Evolutionary conservation across 202 grass and related monocot species (phyloP).

Genomic region (Carex arenaria): DNA sequence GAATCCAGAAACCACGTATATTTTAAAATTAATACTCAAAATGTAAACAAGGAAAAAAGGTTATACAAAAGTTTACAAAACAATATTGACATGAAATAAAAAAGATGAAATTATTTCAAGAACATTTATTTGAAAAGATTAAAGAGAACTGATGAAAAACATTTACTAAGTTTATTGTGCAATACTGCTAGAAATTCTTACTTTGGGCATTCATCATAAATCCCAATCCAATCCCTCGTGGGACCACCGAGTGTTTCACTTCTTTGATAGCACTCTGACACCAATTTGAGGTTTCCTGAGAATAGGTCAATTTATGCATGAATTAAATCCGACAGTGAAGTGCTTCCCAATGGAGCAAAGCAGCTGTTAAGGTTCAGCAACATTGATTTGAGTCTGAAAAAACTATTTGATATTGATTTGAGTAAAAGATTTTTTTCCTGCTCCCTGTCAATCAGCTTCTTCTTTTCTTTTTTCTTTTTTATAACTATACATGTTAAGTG

Average conservation of each 20-base stretch:
- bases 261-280: slow-evolving; percentile 89
- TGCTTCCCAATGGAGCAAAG: slow-evolving; percentile 20
- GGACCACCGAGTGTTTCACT: slow-evolving; percentile 74
- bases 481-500: too few relatives aligned
- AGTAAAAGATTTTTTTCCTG: slow-evolving; percentile 33
- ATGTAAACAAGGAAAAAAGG: background rate
- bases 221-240: slow-evolving; percentile 83
- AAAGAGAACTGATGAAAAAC: background rate
- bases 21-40: background rate
- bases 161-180: background rate
- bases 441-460: slow-evolving; percentile 47
- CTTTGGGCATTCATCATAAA: slow-evolving; percentile 99
- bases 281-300: slow-evolving; percentile 71
- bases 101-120: slow-evolving; percentile 1
- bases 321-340: background rate
- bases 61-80: background rate
- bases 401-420: too few relatives aligned
- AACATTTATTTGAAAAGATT: slow-evolving; percentile 3
- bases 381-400: too few relatives aligned
- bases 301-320: slow-evolving; percentile 4
- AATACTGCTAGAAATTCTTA: slow-evolving; percentile 33
- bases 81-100: background rate
- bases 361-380: too few relatives aligned
- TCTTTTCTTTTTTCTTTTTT: slow-evolving; percentile 38
- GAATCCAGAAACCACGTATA: slow-evolving; percentile 50